Conservation (phyloP, 2,329 filamentous ascomycete genomes). For the Lasiodiplodia sp. region DNA sequence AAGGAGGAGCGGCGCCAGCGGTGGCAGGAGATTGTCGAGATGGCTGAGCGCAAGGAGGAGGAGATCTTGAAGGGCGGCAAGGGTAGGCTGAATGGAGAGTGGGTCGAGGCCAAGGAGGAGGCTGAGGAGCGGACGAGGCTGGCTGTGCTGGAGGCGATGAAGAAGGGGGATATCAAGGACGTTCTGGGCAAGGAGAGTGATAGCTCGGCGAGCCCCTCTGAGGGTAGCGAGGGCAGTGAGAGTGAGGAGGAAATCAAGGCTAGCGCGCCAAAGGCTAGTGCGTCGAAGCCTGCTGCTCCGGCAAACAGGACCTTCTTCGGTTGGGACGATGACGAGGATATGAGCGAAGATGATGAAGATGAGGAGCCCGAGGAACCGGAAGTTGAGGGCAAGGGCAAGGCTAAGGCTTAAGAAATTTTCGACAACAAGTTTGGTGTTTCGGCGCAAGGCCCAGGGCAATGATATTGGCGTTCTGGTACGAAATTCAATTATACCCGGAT, state of each 20-base stretch:
- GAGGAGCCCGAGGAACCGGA: slow-evolving; percentile 45
- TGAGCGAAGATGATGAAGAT: slow-evolving; percentile 56
- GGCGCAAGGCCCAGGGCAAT: neutral
- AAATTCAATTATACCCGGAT: slow-evolving; percentile 17
- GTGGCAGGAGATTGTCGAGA: slow-evolving; percentile 88
- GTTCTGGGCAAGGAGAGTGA: slow-evolving; percentile 55
- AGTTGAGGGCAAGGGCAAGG: slow-evolving; percentile 55
- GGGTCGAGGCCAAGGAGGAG: slow-evolving; percentile 95
- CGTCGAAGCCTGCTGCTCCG: slow-evolving; percentile 35
- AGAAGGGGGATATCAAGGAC: slow-evolving; percentile 60
- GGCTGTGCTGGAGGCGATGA: slow-evolving; percentile 75
- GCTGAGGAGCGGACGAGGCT: slow-evolving; percentile 82
- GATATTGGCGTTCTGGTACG: slow-evolving; percentile 1
- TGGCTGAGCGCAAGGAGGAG: slow-evolving; percentile 81
- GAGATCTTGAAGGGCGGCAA: slow-evolving; percentile 78
- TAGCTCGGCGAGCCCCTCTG: slow-evolving; percentile 38
- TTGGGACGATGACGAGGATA: slow-evolving; percentile 76
- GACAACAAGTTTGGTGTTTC: neutral
- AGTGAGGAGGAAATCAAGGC: slow-evolving; percentile 42
- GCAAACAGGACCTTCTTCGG: slow-evolving; percentile 68
- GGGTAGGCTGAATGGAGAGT: slow-evolving; percentile 79
- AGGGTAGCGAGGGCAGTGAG: slow-evolving; percentile 20
- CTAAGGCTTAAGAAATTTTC: slow-evolving; percentile 24
- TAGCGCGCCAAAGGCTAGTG: slow-evolving; percentile 32
- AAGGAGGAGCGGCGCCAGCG: slow-evolving; percentile 83